A percentile compares a stretch with the other conserved stretches of the same genome.
Conservation (phyloP, 2,329 filamentous ascomycete genomes). For the Pestalotiopsis sp. region DNA sequence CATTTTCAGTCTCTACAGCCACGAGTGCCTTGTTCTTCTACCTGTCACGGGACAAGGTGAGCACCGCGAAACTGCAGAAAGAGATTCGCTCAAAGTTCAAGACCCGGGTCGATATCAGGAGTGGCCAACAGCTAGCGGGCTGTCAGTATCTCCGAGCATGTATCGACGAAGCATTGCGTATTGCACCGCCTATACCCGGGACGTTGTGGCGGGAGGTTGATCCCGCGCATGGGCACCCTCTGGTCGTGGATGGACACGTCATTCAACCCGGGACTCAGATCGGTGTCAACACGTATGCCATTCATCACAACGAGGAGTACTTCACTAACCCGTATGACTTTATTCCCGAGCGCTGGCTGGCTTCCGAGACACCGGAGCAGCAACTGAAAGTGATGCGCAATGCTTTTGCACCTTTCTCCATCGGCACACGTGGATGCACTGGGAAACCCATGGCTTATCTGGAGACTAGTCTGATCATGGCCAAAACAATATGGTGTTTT, state of each 20-base stretch:
- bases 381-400: conserved; percentile 16
- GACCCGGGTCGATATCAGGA: conserved; percentile 28
- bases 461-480: conserved; percentile 22
- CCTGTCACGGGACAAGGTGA: conserved; percentile 28
- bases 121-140: conserved; percentile 32
- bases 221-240: conserved; percentile 12
- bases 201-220: conserved; percentile 34
- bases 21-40: conserved; percentile 38
- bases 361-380: conserved; percentile 14
- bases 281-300: conserved; percentile 34
- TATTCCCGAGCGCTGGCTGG: conserved; percentile 37
- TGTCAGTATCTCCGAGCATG: conserved; percentile 46
- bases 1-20: conserved; percentile 35
- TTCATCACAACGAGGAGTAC: conserved; percentile 37
- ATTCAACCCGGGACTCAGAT: conserved; percentile 37
- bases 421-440: conserved; percentile 37
- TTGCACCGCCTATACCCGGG: conserved; percentile 43
- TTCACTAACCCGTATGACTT: conserved; percentile 29
- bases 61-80: conserved; percentile 27
- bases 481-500: conserved; percentile 21
- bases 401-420: conserved; percentile 34
- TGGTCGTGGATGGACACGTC: conserved; percentile 24
- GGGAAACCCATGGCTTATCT: conserved; percentile 31
- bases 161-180: conserved; percentile 49
- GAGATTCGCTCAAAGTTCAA: conserved; percentile 38